phyloP scores from a whole-genome alignment of 2,329 filamentous ascomycete genomes.

The Endothia cerciana region DNA sequence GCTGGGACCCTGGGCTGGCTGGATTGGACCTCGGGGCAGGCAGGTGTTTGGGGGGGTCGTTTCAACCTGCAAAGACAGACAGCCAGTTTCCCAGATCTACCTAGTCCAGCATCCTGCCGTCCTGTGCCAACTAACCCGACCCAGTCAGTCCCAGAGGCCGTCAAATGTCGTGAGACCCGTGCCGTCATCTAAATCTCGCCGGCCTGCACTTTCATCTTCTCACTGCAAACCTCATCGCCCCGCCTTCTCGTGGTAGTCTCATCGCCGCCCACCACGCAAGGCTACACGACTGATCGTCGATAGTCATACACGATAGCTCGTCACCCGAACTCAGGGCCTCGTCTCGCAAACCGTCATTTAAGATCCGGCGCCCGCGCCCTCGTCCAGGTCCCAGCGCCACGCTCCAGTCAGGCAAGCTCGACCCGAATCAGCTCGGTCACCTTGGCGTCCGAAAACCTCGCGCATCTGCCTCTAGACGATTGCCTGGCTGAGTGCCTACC shows the following conservation, averaged over 20 bases:
- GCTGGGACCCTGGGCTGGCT: background rate
- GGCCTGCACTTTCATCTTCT: conserved; percentile 9
- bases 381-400: background rate
- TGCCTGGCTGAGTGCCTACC: conserved; percentile 15
- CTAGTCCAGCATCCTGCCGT: background rate
- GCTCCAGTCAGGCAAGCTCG: conserved; percentile 25
- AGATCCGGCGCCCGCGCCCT: background rate
- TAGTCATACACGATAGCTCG: background rate
- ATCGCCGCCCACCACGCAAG: background rate
- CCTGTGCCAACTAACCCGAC: background rate
- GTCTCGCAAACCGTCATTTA: background rate
- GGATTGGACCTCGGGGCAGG: background rate
- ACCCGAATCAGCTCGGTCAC: conserved; percentile 19
- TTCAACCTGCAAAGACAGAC: background rate
- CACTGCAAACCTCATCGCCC: conserved; percentile 11
- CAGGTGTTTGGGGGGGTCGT: background rate
- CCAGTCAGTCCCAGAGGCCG: background rate
- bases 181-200: conserved; percentile 26
- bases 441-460: conserved; percentile 13
- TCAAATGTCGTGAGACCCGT: conserved; percentile 27
- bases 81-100: background rate
- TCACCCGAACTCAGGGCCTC: background rate
- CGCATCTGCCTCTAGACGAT: conserved; percentile 19
- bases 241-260: background rate
- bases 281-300: background rate